These are phyloP conservation scores for Filobasidium wieringae DNA, from an alignment of 768 basidiomycete genomes.

Conservation along the genomic window DNA sequence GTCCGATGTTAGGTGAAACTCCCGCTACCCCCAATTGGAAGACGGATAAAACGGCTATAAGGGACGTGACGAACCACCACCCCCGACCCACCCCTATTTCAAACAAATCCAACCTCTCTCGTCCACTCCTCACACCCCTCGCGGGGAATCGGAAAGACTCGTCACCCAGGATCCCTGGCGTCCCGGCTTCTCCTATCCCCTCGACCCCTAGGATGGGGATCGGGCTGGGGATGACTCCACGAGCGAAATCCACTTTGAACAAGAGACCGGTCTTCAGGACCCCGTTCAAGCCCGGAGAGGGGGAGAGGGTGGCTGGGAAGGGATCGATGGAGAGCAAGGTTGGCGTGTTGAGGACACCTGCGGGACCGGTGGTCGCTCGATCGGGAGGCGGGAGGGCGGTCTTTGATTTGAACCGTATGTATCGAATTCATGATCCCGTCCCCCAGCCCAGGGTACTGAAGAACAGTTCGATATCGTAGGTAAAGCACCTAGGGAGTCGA, in stretches of 20 bases:
- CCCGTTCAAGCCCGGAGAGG: conserved; percentile 24
- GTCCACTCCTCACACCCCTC: background rate
- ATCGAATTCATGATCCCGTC: no score
- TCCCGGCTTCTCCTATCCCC: conserved; percentile 20
- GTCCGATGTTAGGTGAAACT: no score
- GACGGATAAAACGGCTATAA: background rate
- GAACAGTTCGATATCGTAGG: background rate
- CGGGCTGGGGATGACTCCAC: conserved; percentile 28
- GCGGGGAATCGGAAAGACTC: background rate
- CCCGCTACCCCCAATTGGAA: no score
- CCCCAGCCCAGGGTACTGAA: no score
- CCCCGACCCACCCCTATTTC: conserved; percentile 12
- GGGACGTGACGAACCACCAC: conserved; percentile 1
- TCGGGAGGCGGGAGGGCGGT: background rate
- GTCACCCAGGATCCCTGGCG: conserved; percentile 2
- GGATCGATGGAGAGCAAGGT: background rate
- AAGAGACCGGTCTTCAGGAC: conserved; percentile 21
- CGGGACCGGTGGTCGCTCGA: background rate
- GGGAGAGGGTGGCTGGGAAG: background rate
- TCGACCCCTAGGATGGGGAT: conserved; percentile 20
- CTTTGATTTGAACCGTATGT: conserved; percentile 3
- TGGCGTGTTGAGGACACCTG: background rate
- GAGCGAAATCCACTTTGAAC: conserved; percentile 3
- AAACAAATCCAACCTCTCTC: conserved; percentile 8
- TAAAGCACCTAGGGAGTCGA: background rate